These are phyloP conservation scores for Geranium brycei DNA, from an alignment of 345 rosid genomes.

Conservation along the genomic window DNA sequence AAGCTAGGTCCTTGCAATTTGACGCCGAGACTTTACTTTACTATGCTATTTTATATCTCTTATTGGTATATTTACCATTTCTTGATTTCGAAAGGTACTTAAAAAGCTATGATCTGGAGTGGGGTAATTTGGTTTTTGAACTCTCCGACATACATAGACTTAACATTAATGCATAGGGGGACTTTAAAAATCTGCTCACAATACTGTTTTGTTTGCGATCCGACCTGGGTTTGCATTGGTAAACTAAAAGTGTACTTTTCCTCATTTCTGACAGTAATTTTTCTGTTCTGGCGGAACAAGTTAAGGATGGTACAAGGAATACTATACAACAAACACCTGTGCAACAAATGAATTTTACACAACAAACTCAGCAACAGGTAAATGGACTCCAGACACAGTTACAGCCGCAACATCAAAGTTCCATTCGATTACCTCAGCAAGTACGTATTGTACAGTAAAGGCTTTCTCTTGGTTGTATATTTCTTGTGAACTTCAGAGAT, in stretches of 20 bases:
- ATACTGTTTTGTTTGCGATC: no score
- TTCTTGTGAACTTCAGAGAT: not conserved
- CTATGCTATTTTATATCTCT: not conserved
- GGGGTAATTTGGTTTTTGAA: not conserved
- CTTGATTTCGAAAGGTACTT: not conserved
- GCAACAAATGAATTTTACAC: constrained; percentile 12
- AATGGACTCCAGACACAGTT: constrained; percentile 47
- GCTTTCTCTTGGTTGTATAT: not conserved
- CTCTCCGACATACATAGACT: not conserved
- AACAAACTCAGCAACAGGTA: constrained; percentile 49
- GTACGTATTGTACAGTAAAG: constrained; percentile 23
- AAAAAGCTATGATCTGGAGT: not conserved
- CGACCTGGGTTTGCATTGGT: no score
- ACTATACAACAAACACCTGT: constrained; percentile 24
- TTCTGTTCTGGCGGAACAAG: constrained; percentile 55
- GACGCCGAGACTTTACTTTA: not conserved
- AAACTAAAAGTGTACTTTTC: not conserved
- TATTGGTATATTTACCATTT: not conserved
- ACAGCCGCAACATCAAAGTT: constrained; percentile 56
- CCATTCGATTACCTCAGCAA: constrained; percentile 56
- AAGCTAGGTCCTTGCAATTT: constrained; percentile 7
- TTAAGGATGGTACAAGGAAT: constrained; percentile 55
- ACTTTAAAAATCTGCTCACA: no score
- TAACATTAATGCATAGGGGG: not conserved
- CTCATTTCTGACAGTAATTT: constrained; percentile 32